Percentiles rank a stretch among this genome's conserved stretches.
Evolutionary conservation across 139 green algal genomes (phyloP).

Genomic region (Parachlorella kessleri): DNA sequence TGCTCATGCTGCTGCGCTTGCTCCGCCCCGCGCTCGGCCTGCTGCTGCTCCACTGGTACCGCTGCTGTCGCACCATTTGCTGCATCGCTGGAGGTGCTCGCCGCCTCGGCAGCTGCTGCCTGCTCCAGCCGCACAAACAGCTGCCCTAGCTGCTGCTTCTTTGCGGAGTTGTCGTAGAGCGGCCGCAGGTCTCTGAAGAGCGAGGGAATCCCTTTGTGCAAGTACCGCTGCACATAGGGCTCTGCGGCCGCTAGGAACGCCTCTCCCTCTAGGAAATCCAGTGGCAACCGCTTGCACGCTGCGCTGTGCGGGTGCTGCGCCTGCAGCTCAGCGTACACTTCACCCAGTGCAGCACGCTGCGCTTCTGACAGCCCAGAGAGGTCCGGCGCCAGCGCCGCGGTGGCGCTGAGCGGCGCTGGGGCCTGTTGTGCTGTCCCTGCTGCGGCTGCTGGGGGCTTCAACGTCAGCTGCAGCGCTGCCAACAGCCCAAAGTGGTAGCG

Average conservation of each 20-base stretch:
- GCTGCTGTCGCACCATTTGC: too few relatives aligned
- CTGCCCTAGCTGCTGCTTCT: constrained; percentile 23
- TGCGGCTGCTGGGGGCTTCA: constrained; percentile 4
- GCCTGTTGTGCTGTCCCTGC: background rate
- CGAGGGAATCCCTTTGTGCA: constrained; percentile 90
- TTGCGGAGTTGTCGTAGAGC: constrained; percentile 71
- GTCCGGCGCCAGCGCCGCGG: background rate
- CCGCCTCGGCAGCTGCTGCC: too few relatives aligned
- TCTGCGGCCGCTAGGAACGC: constrained; percentile 73
- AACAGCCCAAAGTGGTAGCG: constrained; percentile 76
- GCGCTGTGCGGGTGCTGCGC: constrained; percentile 62
- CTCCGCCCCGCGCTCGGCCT: too few relatives aligned
- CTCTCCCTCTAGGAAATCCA: constrained; percentile 83
- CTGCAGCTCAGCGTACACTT: constrained; percentile 80
- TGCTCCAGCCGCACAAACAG: constrained; percentile 43
- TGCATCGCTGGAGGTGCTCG: too few relatives aligned
- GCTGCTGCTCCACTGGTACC: too few relatives aligned
- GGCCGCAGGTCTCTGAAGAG: constrained; percentile 91
- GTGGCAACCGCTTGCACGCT: constrained; percentile 74
- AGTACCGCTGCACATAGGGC: constrained; percentile 70
- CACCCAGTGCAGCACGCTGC: constrained; percentile 52
- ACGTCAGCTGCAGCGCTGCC: constrained; percentile 51
- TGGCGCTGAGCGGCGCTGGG: background rate
- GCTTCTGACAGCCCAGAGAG: constrained; percentile 27
- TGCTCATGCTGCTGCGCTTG: too few relatives aligned